These are phyloP conservation scores for Sporothrix euskadiensis DNA, from an alignment of 2,329 filamentous ascomycete species.

Conservation along the genomic window DNA sequence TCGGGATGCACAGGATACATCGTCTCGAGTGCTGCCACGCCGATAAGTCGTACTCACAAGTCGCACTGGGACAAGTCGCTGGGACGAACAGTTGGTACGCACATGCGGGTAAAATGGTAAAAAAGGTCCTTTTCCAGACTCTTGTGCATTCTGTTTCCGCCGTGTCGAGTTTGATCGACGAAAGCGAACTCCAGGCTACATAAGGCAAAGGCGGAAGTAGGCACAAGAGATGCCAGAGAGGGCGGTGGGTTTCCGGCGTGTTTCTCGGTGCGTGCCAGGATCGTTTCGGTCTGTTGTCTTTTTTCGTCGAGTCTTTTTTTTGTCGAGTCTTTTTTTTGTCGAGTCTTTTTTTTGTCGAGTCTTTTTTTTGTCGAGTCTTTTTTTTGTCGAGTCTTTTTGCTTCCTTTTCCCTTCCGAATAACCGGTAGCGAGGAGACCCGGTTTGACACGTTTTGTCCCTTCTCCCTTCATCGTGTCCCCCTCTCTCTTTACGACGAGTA, in stretches of 20 bases:
- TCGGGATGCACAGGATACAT: constrained; percentile 13
- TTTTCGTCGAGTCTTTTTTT: background rate
- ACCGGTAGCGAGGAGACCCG: background rate
- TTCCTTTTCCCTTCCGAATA: background rate
- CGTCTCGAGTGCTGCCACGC: constrained; percentile 12
- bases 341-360: background rate
- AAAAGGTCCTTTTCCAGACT: constrained; percentile 1
- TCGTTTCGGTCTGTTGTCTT: background rate
- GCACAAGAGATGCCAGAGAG: background rate
- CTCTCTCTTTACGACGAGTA: background rate
- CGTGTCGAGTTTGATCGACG: constrained; percentile 1
- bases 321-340: background rate
- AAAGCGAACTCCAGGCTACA: background rate
- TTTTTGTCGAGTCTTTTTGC: background rate
- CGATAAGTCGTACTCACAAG: background rate
- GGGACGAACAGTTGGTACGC: background rate
- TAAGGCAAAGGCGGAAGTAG: background rate
- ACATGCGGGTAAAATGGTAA: background rate
- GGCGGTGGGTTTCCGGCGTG: constrained; percentile 3
- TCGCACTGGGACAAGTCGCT: background rate
- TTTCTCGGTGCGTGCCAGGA: constrained; percentile 1
- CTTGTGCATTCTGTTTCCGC: background rate
- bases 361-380: no score
- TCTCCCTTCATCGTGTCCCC: background rate
- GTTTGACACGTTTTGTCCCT: background rate